Percentiles rank a stretch among this genome's conserved stretches.
phyloP scores from a whole-genome alignment of 805 yeast species.

The Metschnikowia peoriensis region DNA sequence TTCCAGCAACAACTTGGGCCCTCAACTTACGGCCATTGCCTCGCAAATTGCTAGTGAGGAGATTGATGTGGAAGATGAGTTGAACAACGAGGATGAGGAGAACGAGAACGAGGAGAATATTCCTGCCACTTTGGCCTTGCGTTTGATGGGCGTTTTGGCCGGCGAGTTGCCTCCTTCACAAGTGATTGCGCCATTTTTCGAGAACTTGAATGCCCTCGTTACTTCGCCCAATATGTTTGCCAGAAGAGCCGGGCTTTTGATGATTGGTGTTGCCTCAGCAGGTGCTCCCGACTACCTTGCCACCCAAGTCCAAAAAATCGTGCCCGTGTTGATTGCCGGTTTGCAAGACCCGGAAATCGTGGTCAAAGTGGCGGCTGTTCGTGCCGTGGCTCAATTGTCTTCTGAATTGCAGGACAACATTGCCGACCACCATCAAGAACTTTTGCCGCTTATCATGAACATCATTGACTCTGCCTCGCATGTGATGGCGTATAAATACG shows the following conservation, averaged over 20 bases:
- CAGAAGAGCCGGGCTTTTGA: slow-evolving; percentile 82
- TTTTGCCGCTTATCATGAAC: slow-evolving; percentile 81
- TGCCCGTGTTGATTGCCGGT: slow-evolving; percentile 72
- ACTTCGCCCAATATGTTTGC: slow-evolving; percentile 66
- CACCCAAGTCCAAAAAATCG: slow-evolving; percentile 67
- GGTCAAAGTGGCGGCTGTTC: slow-evolving; percentile 84
- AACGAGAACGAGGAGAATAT: slow-evolving; percentile 90
- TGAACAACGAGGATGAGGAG: slow-evolving; percentile 79
- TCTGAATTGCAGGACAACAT: slow-evolving; percentile 81
- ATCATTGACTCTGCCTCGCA: slow-evolving; percentile 85
- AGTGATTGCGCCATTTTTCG: slow-evolving; percentile 77
- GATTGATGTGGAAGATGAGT: slow-evolving; percentile 70
- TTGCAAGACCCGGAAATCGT: slow-evolving; percentile 69
- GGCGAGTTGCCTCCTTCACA: slow-evolving; percentile 90
- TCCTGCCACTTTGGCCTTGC: slow-evolving; percentile 73
- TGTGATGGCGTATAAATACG: slow-evolving; percentile 82
- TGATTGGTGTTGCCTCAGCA: slow-evolving; percentile 77
- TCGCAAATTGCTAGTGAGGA: slow-evolving; percentile 75
- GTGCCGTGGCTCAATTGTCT: slow-evolving; percentile 74
- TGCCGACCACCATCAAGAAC: slow-evolving; percentile 77
- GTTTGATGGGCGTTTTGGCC: slow-evolving; percentile 76
- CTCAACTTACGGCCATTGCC: slow-evolving; percentile 70
- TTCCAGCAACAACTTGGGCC: slow-evolving; percentile 78
- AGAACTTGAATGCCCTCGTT: slow-evolving; percentile 46
- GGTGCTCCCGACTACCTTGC: slow-evolving; percentile 95